Percentiles rank a stretch among this genome's conserved stretches.
Evolutionary conservation across 2,329 filamentous ascomycete species (phyloP).

Genomic region (Phyllosticta paracitricarpa): DNA sequence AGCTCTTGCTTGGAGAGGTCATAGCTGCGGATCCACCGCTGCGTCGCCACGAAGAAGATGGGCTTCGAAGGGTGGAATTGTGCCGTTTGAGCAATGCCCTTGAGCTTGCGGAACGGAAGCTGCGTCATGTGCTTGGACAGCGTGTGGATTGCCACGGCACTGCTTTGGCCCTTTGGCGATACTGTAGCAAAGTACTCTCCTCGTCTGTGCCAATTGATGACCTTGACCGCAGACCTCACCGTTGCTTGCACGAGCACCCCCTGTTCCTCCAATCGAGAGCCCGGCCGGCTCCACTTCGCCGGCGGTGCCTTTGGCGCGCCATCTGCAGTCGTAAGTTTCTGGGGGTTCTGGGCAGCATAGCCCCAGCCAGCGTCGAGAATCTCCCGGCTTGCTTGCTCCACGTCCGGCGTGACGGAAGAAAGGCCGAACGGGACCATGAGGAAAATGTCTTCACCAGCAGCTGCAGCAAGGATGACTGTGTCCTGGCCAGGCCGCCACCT

Average conservation of each 20-base stretch:
- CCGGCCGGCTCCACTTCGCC: slow-evolving; percentile 76
- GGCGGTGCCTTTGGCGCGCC: slow-evolving; percentile 60
- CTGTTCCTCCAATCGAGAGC: slow-evolving; percentile 59
- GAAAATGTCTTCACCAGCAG: slow-evolving; percentile 75
- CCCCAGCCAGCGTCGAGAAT: slow-evolving; percentile 85
- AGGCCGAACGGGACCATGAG: slow-evolving; percentile 58
- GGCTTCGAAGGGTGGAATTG: slow-evolving; percentile 92
- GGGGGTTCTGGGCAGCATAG: slow-evolving; percentile 54
- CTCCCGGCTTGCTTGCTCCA: slow-evolving; percentile 64
- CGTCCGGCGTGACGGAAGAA: slow-evolving; percentile 57
- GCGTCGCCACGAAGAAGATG: slow-evolving; percentile 91
- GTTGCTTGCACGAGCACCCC: slow-evolving; percentile 74
- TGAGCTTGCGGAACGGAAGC: slow-evolving; percentile 74
- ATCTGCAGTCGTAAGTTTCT: slow-evolving; percentile 44
- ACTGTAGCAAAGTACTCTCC: slow-evolving; percentile 94
- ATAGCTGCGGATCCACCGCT: slow-evolving; percentile 86
- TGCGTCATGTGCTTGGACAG: slow-evolving; percentile 91
- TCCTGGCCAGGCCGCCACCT: slow-evolving; percentile 83
- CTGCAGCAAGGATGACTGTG: slow-evolving; percentile 69
- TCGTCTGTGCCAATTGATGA: slow-evolving; percentile 84
- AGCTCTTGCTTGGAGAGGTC: slow-evolving; percentile 86
- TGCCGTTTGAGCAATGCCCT: slow-evolving; percentile 72
- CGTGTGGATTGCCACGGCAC: slow-evolving; percentile 87
- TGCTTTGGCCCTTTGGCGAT: slow-evolving; percentile 66
- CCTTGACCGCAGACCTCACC: slow-evolving; percentile 71